Base-by-base conservation (phyloP, 192 early-diverging fungal genomes). In the Funneliformis geosporum region DNA sequence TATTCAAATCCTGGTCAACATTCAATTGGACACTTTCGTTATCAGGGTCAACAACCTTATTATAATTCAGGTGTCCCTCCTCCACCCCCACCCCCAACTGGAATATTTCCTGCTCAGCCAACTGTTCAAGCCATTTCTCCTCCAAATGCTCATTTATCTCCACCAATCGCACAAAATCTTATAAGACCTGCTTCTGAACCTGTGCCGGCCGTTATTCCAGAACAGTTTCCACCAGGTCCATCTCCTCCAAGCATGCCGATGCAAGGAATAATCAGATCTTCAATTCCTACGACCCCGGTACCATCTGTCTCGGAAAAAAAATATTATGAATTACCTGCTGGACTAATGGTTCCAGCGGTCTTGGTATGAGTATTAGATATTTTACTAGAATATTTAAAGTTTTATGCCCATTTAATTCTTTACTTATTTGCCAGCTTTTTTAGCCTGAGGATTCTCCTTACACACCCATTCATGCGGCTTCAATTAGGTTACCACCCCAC, bases 361-460 rank as follows among this genome's bases (percentile, higher is more conserved):
- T 78, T 16, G 76, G 76, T 78, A 78, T 50, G 76, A 25, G 68
- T 50, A 50, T 76, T 65, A 33, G 18, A 42, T 65, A 64, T 18
- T 18, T 67, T 78, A 43, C 47, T 61, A 39, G 61, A n/a, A 28
- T 21, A 59, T 61, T 42, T 6, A 59, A 46, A 61, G 73, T 61
- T 75, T 73, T 75, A 75, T 75, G 44, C 28, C 25, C 40, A 68
- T 27, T 78, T 78, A 78, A 66, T 78, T 14, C 23, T 68, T 43
- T 78, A 78, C 76, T 78, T 78, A 78, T 68, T 76, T 78, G 18
- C 47, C 76, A 68, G 76, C 62, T 46, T 44, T 78, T 60, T 78
- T 68, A 78, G 76, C 43, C 64, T 68, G 76, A 78, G 76, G 60
- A 78, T 68, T 44, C 76, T 18, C 76, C 76, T 42, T 78, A 78